Evolutionary conservation across 495 filamentous ascomycete genomes (phyloP).

Genomic region (Lophium mytilinum): DNA sequence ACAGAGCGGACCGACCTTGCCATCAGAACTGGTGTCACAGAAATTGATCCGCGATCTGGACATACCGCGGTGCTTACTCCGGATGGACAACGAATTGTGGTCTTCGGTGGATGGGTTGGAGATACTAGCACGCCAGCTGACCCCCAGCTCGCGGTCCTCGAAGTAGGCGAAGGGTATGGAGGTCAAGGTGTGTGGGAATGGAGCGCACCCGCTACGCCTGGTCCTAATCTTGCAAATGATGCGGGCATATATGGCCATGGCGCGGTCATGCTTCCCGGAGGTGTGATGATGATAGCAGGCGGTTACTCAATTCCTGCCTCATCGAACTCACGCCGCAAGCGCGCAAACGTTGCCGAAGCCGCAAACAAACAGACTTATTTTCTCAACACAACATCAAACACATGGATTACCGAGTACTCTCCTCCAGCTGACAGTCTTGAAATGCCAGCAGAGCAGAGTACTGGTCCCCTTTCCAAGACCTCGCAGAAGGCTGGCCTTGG

Average conservation of each 20-base stretch:
- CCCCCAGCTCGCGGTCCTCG: constrained; percentile 70
- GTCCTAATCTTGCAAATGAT: constrained; percentile 39
- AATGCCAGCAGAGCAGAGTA: neutral
- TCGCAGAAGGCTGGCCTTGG: constrained; percentile 59
- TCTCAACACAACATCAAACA: constrained; percentile 68
- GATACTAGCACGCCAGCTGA: constrained; percentile 62
- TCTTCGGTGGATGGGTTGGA: constrained; percentile 90
- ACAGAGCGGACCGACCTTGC: constrained; percentile 42
- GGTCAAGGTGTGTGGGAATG: constrained; percentile 64
- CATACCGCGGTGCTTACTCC: constrained; percentile 73
- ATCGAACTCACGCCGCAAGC: constrained; percentile 34
- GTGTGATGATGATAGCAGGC: constrained; percentile 82
- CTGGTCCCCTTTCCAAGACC: constrained; percentile 28
- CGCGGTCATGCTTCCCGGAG: constrained; percentile 72
- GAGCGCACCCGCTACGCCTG: constrained; percentile 48
- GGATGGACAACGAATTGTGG: constrained; percentile 64
- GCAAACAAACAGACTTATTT: constrained; percentile 50
- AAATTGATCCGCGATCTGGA: constrained; percentile 71
- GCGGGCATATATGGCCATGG: constrained; percentile 78
- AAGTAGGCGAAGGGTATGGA: constrained; percentile 62
- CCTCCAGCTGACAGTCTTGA: constrained; percentile 38
- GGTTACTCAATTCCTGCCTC: constrained; percentile 61
- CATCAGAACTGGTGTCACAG: constrained; percentile 28
- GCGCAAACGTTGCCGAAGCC: constrained; percentile 10
- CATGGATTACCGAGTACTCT: constrained; percentile 62